These are phyloP conservation scores for Pelargonium exstipulatum DNA, from an alignment of 441 rosid genomes.

Conservation along the genomic window DNA sequence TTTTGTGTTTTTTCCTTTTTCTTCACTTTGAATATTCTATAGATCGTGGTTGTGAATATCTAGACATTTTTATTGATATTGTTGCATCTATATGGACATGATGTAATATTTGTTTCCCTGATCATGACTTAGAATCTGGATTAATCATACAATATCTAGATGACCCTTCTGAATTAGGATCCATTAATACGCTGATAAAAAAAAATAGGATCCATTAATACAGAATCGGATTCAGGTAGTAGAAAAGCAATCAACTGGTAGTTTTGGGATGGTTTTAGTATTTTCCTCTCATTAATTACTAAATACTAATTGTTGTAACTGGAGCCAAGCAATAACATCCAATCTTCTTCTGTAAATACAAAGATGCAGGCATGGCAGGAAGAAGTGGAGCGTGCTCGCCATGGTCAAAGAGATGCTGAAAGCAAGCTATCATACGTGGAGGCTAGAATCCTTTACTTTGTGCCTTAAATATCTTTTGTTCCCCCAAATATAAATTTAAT, in stretches of 20 bases:
- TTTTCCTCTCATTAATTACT: neutral
- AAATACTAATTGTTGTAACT: neutral
- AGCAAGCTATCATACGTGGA: constrained; percentile 82
- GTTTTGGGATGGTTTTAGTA: neutral
- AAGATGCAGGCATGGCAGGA: constrained; percentile 97
- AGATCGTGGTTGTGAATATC: neutral
- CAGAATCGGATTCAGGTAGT: neutral
- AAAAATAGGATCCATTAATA: neutral
- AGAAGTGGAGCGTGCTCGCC: constrained; percentile 93
- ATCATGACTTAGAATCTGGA: neutral
- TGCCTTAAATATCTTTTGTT: constrained; percentile 12
- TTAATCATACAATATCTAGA: neutral
- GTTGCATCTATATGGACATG: constrained; percentile 3
- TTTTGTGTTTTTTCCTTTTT: neutral
- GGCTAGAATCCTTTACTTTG: constrained; percentile 41
- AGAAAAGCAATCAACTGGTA: neutral
- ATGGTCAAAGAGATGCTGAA: constrained; percentile 94
- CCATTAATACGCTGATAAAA: neutral
- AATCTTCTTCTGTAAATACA: constrained; percentile 15
- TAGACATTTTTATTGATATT: neutral
- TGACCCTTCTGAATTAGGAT: constrained; percentile 8
- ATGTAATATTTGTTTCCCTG: neutral
- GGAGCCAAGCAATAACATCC: neutral
- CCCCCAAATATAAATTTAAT: constrained; percentile 1
- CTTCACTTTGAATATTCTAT: neutral